Percentiles rank a stretch among this genome's conserved stretches.
phyloP scores from a whole-genome alignment of 2,329 filamentous ascomycete species.

The Trichoderma citrinoviride region DNA sequence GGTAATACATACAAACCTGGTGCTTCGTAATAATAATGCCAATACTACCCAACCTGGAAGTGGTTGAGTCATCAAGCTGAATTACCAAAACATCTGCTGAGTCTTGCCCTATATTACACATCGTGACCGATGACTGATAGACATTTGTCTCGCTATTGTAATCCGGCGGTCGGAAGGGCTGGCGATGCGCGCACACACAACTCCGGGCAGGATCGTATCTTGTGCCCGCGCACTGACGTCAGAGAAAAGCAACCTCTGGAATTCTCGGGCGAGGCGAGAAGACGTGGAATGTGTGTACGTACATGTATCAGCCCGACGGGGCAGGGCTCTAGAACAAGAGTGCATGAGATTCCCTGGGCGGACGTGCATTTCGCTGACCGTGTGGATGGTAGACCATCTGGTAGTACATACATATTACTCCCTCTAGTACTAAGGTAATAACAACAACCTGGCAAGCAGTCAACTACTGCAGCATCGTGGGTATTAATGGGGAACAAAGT shows the following conservation, averaged over 20 bases:
- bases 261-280: not conserved
- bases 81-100: too few species aligned
- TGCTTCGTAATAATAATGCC: too few species aligned
- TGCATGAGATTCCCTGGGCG: not conserved
- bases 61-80: too few species aligned
- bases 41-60: too few species aligned
- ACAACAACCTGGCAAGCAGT: too few species aligned
- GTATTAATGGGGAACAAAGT: too few species aligned
- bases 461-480: too few species aligned
- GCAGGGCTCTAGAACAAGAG: not conserved
- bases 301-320: not conserved
- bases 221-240: conserved; percentile 8
- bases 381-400: not conserved
- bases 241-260: conserved; percentile 1
- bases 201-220: not conserved
- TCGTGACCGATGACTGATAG: too few species aligned
- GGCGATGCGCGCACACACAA: not conserved
- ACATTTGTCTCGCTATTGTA: not conserved
- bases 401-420: too few species aligned
- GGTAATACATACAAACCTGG: too few species aligned
- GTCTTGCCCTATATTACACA: too few species aligned
- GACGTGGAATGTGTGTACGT: not conserved
- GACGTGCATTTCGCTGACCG: conserved; percentile 7
- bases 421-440: not conserved
- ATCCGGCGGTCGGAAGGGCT: not conserved